Evolutionary conservation across 371 early-diverging fungal species (phyloP).

Genomic region (Rhizopus microsporus): DNA sequence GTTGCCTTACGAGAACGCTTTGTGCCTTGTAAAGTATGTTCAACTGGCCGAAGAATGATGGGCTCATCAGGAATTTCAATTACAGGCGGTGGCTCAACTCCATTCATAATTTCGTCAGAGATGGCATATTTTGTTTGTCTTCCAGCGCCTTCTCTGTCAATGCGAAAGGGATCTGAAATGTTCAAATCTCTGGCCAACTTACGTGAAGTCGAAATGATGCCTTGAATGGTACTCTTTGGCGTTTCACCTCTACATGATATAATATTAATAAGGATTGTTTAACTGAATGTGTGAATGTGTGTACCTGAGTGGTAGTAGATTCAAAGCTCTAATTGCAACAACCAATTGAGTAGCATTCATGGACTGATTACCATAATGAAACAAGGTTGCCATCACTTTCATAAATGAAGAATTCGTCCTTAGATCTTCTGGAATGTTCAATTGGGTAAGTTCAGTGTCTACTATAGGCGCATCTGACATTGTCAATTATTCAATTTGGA

Average conservation of each 20-base stretch:
- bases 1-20: conserved; percentile 42
- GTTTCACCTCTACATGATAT: conserved; percentile 44
- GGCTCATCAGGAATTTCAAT: conserved; percentile 50
- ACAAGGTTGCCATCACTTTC: conserved; percentile 51
- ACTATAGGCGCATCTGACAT: conserved; percentile 16
- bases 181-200: conserved; percentile 43
- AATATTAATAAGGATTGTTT: background rate
- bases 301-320: conserved; percentile 49
- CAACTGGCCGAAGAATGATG: conserved; percentile 41
- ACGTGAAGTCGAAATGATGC: conserved; percentile 55
- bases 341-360: conserved; percentile 54
- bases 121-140: conserved; percentile 50
- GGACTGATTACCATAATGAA: conserved; percentile 51
- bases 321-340: conserved; percentile 41
- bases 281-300: background rate
- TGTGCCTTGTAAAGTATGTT: conserved; percentile 17
- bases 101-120: conserved; percentile 40
- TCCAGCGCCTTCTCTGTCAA: conserved; percentile 41
- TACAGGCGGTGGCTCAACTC: conserved; percentile 28
- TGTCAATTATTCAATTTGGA: background rate
- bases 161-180: conserved; percentile 47
- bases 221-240: conserved; percentile 57
- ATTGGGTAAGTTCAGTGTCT: conserved; percentile 47
- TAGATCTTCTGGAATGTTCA: conserved; percentile 41
- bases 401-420: conserved; percentile 53